Percentiles rank a stretch among this genome's conserved stretches.
Conservation (phyloP, 306 rosid genomes). For the Pyrus betulifolia region DNA sequence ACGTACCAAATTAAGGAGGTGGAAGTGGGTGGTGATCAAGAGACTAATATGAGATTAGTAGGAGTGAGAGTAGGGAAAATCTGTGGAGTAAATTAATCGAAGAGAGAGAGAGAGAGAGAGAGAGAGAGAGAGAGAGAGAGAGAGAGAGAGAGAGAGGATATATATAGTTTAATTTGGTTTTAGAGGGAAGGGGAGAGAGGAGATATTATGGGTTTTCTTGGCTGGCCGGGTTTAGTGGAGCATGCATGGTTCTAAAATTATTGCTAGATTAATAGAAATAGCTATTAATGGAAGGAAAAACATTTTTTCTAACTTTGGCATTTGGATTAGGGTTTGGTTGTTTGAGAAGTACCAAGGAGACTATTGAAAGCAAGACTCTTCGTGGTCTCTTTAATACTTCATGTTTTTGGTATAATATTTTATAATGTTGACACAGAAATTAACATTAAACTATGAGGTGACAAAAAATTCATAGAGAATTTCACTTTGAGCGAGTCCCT, state of each 20-base stretch:
- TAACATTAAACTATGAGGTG: no score
- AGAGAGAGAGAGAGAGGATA: background rate
- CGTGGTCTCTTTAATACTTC: fast-evolving
- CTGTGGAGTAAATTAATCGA: background rate
- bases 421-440: no score
- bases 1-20: background rate
- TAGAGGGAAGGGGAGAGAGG: background rate
- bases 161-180: background rate
- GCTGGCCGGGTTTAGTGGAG: background rate
- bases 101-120: background rate
- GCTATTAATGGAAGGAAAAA: background rate
- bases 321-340: background rate
- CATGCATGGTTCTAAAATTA: background rate
- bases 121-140: background rate
- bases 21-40: background rate
- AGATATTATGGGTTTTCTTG: background rate
- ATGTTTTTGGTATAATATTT: no score
- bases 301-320: background rate
- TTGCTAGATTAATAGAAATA: background rate
- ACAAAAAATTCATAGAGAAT: fast-evolving
- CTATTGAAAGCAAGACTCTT: no score
- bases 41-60: no score
- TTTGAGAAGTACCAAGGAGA: no score
- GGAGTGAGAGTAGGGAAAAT: background rate
- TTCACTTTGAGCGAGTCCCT: no score